A percentile compares a stretch with the other conserved stretches of the same genome.
Evolutionary conservation across 495 filamentous ascomycete genomes (phyloP).

Genomic region (Darksidea phi): DNA sequence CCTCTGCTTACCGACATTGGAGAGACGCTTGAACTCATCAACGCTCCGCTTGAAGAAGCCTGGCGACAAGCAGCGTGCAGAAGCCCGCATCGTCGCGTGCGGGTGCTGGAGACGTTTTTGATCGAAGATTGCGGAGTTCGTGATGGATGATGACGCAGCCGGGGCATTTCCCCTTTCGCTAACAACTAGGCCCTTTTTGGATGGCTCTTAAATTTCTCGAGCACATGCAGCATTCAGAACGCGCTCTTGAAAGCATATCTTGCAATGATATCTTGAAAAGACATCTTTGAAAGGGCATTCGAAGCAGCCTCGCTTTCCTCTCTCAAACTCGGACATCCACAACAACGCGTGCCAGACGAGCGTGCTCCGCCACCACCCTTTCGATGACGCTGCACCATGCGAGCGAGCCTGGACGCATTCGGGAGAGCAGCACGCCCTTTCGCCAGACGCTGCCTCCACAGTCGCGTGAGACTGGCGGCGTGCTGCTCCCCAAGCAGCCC

Average conservation of each 20-base stretch:
- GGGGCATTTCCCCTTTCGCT: not conserved
- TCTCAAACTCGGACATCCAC: too few relatives aligned
- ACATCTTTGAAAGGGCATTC: too few relatives aligned
- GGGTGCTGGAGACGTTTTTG: not conserved
- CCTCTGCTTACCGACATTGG: conserved; percentile 53
- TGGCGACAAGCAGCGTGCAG: conserved; percentile 49
- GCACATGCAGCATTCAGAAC: too few relatives aligned
- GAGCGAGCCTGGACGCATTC: conserved; percentile 12
- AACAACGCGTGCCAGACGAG: too few relatives aligned
- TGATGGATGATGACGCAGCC: not conserved
- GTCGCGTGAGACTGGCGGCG: conserved; percentile 62
- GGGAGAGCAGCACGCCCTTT: conserved; percentile 14
- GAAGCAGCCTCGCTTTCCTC: too few relatives aligned
- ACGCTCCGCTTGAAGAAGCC: conserved; percentile 64
- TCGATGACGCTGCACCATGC: conserved; percentile 35
- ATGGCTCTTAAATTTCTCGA: not conserved
- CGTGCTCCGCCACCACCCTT: not conserved
- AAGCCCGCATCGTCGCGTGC: conserved; percentile 25
- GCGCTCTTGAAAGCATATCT: too few relatives aligned
- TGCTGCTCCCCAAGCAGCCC: conserved; percentile 47
- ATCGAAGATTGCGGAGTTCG: not conserved
- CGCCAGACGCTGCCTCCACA: conserved; percentile 45
- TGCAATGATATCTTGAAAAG: too few relatives aligned
- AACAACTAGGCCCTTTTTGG: not conserved
- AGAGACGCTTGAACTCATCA: conserved; percentile 62